Base-by-base conservation (phyloP, 129 eudicot genomes). In the Centella asiatica region DNA sequence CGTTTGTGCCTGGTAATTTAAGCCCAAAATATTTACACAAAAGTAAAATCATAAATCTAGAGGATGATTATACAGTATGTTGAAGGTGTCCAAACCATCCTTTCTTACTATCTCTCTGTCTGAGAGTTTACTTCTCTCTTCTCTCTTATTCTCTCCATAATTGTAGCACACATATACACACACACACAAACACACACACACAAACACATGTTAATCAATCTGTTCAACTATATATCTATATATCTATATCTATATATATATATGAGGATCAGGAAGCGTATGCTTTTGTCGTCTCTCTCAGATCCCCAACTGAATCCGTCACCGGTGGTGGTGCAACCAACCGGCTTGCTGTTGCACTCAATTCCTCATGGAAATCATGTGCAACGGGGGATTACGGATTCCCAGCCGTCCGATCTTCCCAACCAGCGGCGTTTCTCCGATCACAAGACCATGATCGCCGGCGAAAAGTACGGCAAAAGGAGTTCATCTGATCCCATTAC, bases 251-350 rank as follows among this genome's bases (percentile, higher is more conserved):
- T 27, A 6, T 61, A 17, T 19, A 18, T 14, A 4, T n/a, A 12
- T 24, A 87, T 87, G 95, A 80, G 95, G 79, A 87, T 87, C 84
- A 77, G 90, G 71, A 86, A 80, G 70, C 86, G 84, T 52, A 17
- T 1, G 59, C n/a, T 9, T 34, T 34, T 9, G 9, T 4, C 9
- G 19, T 65, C 76, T 1, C 65, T 70, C 51, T 69, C 85, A 61
- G 87, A 75, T 80, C 85, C 73, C 69, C 73, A 61, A 55, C 78
- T 37, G 68, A 70, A 34, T 53, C 71, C 55, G 6, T 73, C 64
- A 15, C 56, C 71, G 18, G n/a, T 20, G 18, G n/a, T 20, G 81
- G 74, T 73, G 93, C 82, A 72, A 68, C 66, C 26, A 59, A 37
- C 59, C 20, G 1, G 29, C 18, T 15, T 40, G 8, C 50, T 44